Conservation (phyloP, 805 yeast genomes). For the Naumovozyma baii region DNA sequence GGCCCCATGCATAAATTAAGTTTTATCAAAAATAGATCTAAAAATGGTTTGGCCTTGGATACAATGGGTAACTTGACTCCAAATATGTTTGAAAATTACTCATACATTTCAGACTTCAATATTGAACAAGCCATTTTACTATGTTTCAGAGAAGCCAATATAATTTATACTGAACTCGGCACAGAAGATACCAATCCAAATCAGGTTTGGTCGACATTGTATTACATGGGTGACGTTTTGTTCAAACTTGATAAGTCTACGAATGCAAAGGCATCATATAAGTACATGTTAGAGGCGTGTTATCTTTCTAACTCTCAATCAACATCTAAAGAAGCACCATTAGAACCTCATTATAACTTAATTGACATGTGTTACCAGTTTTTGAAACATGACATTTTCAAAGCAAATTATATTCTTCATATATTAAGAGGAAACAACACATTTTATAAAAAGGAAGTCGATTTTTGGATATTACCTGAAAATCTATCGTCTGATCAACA, state of each 20-base stretch:
- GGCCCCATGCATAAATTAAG: conserved; percentile 59
- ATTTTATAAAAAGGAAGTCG: conserved; percentile 17
- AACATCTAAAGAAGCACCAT: conserved; percentile 41
- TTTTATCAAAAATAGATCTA: conserved; percentile 29
- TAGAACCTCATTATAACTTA: conserved; percentile 72
- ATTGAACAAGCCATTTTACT: conserved; percentile 24
- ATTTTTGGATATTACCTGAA: conserved; percentile 12
- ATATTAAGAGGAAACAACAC: conserved; percentile 33
- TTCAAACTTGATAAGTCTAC: conserved; percentile 36
- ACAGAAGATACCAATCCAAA: conserved; percentile 7
- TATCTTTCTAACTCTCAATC: conserved; percentile 29
- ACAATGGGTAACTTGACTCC: conserved; percentile 13
- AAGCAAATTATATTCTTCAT: conserved; percentile 31
- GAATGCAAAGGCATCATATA: conserved; percentile 6
- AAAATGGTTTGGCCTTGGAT: conserved; percentile 10
- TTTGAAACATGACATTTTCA: conserved; percentile 32
- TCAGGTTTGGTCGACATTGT: conserved; percentile 52
- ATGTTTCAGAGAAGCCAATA: conserved; percentile 17
- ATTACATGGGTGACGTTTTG: conserved; percentile 48
- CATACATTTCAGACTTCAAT: conserved; percentile 22
- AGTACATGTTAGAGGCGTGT: conserved; percentile 38
- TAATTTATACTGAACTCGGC: conserved; percentile 18
- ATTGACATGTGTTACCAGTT: conserved; percentile 52
- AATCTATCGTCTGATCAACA: conserved; percentile 9
- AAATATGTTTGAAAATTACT: conserved; percentile 3